Evolutionary conservation across 805 yeast genomes (phyloP).

Genomic region (Tetrapisispora pingtungensis): DNA sequence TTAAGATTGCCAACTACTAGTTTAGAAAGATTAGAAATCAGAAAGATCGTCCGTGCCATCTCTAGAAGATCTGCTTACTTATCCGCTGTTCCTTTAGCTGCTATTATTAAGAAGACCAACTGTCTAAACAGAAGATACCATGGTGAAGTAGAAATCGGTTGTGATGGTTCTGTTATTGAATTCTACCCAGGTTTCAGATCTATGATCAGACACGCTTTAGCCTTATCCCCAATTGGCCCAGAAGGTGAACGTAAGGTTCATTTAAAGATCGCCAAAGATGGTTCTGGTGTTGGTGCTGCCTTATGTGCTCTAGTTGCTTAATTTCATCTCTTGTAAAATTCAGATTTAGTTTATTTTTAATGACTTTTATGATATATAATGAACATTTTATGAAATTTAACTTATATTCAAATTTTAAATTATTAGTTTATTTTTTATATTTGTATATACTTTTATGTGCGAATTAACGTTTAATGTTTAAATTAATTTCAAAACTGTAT

Average conservation of each 20-base stretch:
- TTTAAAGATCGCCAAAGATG: conserved; percentile 82
- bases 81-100: conserved; percentile 84
- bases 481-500: no score
- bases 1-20: conserved; percentile 59
- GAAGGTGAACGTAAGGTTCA: conserved; percentile 67
- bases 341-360: conserved; percentile 1
- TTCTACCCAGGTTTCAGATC: conserved; percentile 85
- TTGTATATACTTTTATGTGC: neutral
- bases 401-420: neutral
- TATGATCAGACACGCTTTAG: conserved; percentile 68
- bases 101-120: conserved; percentile 54
- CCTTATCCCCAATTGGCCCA: conserved; percentile 58
- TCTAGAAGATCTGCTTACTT: conserved; percentile 83
- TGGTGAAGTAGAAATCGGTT: conserved; percentile 82
- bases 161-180: conserved; percentile 91
- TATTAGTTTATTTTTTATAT: neutral
- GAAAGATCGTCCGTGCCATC: conserved; percentile 64
- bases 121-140: conserved; percentile 50
- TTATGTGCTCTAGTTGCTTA: conserved; percentile 56
- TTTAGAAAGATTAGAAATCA: conserved; percentile 67
- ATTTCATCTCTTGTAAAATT: neutral
- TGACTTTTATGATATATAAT: conserved; percentile 2
- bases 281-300: conserved; percentile 97
- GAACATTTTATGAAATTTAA: conserved; percentile 3
- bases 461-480: no score